phyloP scores from a whole-genome alignment of 805 yeast genomes.

The Teunomyces tritomae region DNA sequence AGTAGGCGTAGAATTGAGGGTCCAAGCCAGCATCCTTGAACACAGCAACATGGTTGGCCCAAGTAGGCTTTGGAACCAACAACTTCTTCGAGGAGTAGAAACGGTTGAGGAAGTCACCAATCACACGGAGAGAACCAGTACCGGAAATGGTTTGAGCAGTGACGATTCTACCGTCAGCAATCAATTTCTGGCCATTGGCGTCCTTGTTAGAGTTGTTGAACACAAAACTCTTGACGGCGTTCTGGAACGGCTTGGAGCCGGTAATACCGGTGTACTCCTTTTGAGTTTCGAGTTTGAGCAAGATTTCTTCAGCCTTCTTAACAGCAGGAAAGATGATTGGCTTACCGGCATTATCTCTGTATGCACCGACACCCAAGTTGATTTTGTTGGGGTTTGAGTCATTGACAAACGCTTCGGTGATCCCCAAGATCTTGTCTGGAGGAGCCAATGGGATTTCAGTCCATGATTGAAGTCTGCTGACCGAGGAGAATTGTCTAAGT shows the following conservation, averaged over 20 bases:
- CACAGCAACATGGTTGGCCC: slow-evolving; percentile 91
- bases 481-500: slow-evolving; percentile 7
- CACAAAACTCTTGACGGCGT: slow-evolving; percentile 65
- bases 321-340: slow-evolving; percentile 87
- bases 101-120: slow-evolving; percentile 69
- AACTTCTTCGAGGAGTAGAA: slow-evolving; percentile 58
- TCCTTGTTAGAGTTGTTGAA: slow-evolving; percentile 60
- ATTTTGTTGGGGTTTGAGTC: slow-evolving; percentile 61
- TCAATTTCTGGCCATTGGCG: slow-evolving; percentile 51
- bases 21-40: slow-evolving; percentile 70
- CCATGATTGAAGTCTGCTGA: slow-evolving; percentile 10
- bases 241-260: slow-evolving; percentile 70
- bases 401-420: slow-evolving; percentile 67
- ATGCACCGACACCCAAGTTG: slow-evolving; percentile 86
- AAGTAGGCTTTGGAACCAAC: slow-evolving; percentile 82
- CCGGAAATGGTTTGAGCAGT: slow-evolving; percentile 91
- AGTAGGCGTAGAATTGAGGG: slow-evolving; percentile 66
- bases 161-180: slow-evolving; percentile 64
- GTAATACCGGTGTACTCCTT: slow-evolving; percentile 86
- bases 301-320: slow-evolving; percentile 56
- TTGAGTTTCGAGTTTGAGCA: slow-evolving; percentile 52
- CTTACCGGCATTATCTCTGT: slow-evolving; percentile 81
- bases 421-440: slow-evolving; percentile 83
- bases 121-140: slow-evolving; percentile 88
- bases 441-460: slow-evolving; percentile 52